Percentiles rank a stretch among this genome's conserved stretches.
Conservation (phyloP, 1,284 basidiomycete species). For the Cryptococcus jaspeensis region DNA sequence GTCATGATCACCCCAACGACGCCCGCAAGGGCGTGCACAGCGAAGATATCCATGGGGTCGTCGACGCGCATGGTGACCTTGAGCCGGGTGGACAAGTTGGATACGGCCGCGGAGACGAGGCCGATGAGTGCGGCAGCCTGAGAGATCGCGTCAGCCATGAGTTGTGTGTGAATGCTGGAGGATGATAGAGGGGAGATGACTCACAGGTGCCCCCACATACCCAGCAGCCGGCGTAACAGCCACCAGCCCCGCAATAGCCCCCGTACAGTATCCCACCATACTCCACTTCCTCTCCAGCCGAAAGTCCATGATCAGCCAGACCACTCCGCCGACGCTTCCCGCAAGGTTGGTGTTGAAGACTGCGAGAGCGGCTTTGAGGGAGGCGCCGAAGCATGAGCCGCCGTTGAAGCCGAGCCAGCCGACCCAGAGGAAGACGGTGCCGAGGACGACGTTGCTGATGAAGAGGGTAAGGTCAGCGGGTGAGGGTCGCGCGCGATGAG, state of each 20-base stretch:
- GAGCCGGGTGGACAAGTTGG: conserved; percentile 85
- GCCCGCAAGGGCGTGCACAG: conserved; percentile 89
- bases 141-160: background rate
- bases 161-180: conserved; percentile 49
- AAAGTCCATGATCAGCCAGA: conserved; percentile 88
- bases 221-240: conserved; percentile 68
- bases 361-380: conserved; percentile 80
- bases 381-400: conserved; percentile 82
- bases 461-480: background rate
- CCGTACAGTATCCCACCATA: conserved; percentile 82
- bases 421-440: conserved; percentile 87
- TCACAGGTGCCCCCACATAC: conserved; percentile 48
- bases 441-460: conserved; percentile 69
- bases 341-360: conserved; percentile 79
- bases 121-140: conserved; percentile 68
- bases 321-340: conserved; percentile 60
- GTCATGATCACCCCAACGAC: conserved; percentile 72
- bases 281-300: conserved; percentile 71
- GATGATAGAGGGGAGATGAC: conserved; percentile 51
- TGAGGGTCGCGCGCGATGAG: too few relatives aligned
- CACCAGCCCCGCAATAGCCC: conserved; percentile 70
- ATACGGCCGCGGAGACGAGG: conserved; percentile 67
- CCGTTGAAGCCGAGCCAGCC: conserved; percentile 65
- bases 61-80: conserved; percentile 54
- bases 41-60: conserved; percentile 66